Evolutionary conservation across 1,139 yeast species (phyloP).

Genomic region (Pichia sp.): DNA sequence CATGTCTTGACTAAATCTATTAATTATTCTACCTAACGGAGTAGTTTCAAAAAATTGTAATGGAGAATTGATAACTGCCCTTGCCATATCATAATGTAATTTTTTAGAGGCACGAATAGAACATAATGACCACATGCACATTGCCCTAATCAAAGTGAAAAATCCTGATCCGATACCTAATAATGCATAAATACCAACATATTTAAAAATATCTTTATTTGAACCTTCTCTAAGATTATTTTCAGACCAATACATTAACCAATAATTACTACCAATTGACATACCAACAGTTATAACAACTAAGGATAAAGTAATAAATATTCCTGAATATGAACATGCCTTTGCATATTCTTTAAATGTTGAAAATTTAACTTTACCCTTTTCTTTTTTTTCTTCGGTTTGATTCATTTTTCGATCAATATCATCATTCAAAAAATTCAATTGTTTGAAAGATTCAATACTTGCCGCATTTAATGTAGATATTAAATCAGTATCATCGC

Average conservation of each 20-base stretch:
- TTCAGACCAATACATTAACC: conserved; percentile 61
- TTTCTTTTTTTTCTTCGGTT: conserved; percentile 39
- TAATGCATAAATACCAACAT: conserved; percentile 53
- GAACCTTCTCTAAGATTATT: conserved; percentile 38
- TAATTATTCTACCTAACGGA: conserved; percentile 69
- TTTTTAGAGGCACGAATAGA: conserved; percentile 57
- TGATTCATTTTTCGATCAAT: conserved; percentile 30
- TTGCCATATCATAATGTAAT: conserved; percentile 59
- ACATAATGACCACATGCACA: conserved; percentile 52
- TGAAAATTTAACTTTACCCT: conserved; percentile 59
- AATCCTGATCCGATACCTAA: conserved; percentile 51
- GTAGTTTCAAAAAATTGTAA: conserved; percentile 78
- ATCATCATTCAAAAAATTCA: conserved; percentile 16
- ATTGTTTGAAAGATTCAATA: conserved; percentile 42
- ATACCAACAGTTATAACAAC: conserved; percentile 41
- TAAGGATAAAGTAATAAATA: conserved; percentile 37
- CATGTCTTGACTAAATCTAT: conserved; percentile 64
- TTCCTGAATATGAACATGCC: conserved; percentile 58
- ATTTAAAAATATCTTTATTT: conserved; percentile 42
- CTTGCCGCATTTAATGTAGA: conserved; percentile 54
- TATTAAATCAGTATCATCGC: conserved; percentile 10
- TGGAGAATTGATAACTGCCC: conserved; percentile 58
- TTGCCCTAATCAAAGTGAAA: conserved; percentile 43
- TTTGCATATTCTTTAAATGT: conserved; percentile 58
- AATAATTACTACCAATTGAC: conserved; percentile 45